Evolutionary conservation across 495 filamentous ascomycete species (phyloP).

Genomic region (Lasiosphaeria miniovina): DNA sequence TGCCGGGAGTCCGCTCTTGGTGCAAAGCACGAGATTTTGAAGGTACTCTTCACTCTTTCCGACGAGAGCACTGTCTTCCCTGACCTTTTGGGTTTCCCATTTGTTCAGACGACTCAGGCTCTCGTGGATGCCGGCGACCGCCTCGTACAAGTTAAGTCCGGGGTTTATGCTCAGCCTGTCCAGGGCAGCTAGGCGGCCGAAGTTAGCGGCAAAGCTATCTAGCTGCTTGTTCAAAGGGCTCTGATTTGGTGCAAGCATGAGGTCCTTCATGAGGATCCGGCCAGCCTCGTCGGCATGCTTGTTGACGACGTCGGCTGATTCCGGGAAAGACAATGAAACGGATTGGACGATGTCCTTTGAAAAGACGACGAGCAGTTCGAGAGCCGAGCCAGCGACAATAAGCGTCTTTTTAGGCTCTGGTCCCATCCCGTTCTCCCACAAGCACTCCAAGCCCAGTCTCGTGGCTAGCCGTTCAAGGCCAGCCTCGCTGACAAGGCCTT

Average conservation of each 20-base stretch:
- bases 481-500: conserved; percentile 69
- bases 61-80: conserved; percentile 46
- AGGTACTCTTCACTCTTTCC: conserved; percentile 50
- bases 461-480: conserved; percentile 74
- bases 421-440: conserved; percentile 60
- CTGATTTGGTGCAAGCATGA: conserved; percentile 43
- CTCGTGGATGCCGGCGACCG: conserved; percentile 73
- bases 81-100: conserved; percentile 62
- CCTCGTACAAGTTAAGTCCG: conserved; percentile 82
- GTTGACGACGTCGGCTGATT: conserved; percentile 45
- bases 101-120: conserved; percentile 62
- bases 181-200: conserved; percentile 71
- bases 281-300: conserved; percentile 49
- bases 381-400: conserved; percentile 64
- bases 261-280: conserved; percentile 53
- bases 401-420: conserved; percentile 51
- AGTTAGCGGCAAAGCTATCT: conserved; percentile 70
- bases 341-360: conserved; percentile 49
- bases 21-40: conserved; percentile 56
- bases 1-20: conserved; percentile 68
- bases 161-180: conserved; percentile 74
- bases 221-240: conserved; percentile 59
- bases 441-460: conserved; percentile 66
- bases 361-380: conserved; percentile 55
- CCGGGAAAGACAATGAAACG: conserved; percentile 45